phyloP scores from a whole-genome alignment of 495 filamentous ascomycete species.

The Podospora conica region DNA sequence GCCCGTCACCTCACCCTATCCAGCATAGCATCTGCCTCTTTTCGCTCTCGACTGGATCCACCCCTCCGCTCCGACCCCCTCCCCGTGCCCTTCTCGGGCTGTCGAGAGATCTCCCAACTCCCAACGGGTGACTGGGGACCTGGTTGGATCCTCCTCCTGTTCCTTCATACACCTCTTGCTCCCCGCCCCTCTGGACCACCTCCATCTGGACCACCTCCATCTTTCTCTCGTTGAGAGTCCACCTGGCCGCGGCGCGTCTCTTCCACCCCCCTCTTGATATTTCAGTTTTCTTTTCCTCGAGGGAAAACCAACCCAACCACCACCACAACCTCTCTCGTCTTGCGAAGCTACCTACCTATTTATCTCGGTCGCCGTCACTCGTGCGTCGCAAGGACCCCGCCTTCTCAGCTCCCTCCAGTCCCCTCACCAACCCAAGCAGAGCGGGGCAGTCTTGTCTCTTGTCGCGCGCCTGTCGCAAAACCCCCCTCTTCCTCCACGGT shows the following conservation, averaged over 20 bases:
- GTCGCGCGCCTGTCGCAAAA: conserved; percentile 14
- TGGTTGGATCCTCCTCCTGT: background rate
- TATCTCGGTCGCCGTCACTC: background rate
- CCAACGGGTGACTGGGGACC: background rate
- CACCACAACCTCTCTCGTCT: background rate
- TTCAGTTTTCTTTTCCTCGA: background rate
- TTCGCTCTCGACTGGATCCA: background rate
- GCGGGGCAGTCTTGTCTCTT: conserved; percentile 15
- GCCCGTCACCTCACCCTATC: background rate
- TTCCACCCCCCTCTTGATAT: background rate
- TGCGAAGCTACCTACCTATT: background rate
- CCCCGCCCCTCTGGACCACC: too few relatives aligned
- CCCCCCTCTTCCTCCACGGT: background rate
- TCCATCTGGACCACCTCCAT: background rate
- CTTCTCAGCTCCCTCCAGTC: background rate
- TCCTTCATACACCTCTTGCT: background rate
- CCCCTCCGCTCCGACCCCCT: background rate
- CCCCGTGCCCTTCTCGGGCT: background rate
- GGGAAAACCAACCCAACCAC: background rate
- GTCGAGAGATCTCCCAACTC: background rate
- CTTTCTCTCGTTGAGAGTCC: background rate
- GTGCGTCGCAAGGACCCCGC: background rate
- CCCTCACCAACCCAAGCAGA: background rate
- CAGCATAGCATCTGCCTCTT: background rate
- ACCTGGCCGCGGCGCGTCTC: background rate